A percentile compares a stretch with the other conserved stretches of the same genome.
These are phyloP conservation scores for Barbarea vulgaris DNA, from an alignment of 345 rosid species.

Conservation along the genomic window DNA sequence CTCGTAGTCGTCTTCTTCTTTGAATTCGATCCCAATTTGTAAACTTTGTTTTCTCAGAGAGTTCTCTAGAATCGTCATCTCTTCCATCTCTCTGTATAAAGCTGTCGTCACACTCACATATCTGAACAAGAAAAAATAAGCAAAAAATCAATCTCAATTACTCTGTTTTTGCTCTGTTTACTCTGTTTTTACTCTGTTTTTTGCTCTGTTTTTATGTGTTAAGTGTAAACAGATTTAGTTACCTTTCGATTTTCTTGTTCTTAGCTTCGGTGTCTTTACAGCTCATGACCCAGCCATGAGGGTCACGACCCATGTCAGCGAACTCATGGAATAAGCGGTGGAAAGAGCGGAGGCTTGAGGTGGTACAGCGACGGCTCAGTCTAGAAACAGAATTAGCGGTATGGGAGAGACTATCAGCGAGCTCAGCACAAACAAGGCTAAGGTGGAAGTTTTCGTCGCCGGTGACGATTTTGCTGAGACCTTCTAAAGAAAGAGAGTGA, in stretches of 20 bases:
- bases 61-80: slow-evolving; percentile 59
- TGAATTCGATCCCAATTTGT: slow-evolving; percentile 37
- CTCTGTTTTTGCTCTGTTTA: slow-evolving; percentile 21
- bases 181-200: neutral
- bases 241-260: slow-evolving; percentile 77
- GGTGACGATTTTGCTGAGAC: slow-evolving; percentile 77
- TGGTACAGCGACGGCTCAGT: slow-evolving; percentile 58
- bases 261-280: slow-evolving; percentile 67
- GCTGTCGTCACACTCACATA: slow-evolving; percentile 66
- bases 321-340: slow-evolving; percentile 58
- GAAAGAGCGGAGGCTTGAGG: slow-evolving; percentile 53
- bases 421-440: slow-evolving; percentile 83
- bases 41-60: slow-evolving; percentile 49
- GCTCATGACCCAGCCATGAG: slow-evolving; percentile 62
- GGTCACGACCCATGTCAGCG: slow-evolving; percentile 67
- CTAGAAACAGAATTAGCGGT: slow-evolving; percentile 65
- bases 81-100: slow-evolving; percentile 82
- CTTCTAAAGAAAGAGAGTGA: slow-evolving; percentile 69
- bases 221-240: neutral
- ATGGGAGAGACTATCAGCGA: slow-evolving; percentile 59
- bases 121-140: slow-evolving; percentile 31
- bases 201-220: neutral
- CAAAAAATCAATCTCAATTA: slow-evolving; percentile 10
- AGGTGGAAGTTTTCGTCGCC: slow-evolving; percentile 81
- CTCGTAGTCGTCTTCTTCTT: slow-evolving; percentile 36